Percentiles rank a stretch among this genome's conserved stretches.
These are phyloP conservation scores for Penicillium parvum DNA, from an alignment of 495 filamentous ascomycete genomes.

Conservation along the genomic window DNA sequence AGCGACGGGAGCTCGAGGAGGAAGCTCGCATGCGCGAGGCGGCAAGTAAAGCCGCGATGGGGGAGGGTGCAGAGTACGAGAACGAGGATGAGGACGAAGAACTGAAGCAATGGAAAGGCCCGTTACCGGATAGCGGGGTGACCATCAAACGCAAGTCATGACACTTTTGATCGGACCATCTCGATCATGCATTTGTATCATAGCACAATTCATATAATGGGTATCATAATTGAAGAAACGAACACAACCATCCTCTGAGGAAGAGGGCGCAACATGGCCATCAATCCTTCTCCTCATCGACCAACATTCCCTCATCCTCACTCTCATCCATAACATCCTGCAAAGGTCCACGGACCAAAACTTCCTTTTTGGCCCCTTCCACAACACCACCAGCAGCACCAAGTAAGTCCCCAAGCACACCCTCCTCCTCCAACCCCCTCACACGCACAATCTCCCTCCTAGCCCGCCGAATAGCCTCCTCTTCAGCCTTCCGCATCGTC, in stretches of 20 bases:
- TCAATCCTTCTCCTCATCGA: constrained; percentile 30
- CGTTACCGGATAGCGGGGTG: constrained; percentile 42
- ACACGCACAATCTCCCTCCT: constrained; percentile 64
- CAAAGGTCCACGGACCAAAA: constrained; percentile 14
- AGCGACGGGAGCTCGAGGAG: constrained; percentile 67
- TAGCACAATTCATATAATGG: no score
- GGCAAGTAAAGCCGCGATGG: constrained; percentile 15
- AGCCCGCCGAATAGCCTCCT: constrained; percentile 77
- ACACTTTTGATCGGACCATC: no score
- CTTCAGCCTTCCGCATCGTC: constrained; percentile 87
- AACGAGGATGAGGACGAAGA: constrained; percentile 36
- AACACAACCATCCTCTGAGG: background rate
- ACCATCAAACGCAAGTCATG: constrained; percentile 42
- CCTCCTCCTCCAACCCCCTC: constrained; percentile 41
- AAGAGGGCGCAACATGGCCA: background rate
- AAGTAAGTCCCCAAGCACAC: constrained; percentile 38
- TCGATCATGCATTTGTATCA: no score
- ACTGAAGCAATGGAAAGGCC: constrained; percentile 27
- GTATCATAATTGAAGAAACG: constrained; percentile 18
- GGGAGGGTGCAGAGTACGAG: constrained; percentile 16
- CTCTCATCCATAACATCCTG: constrained; percentile 34
- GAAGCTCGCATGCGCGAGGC: constrained; percentile 42
- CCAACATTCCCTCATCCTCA: constrained; percentile 49
- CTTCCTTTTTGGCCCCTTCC: no score
- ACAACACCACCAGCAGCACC: constrained; percentile 19